These are phyloP conservation scores for Penicillium vulpinum DNA, from an alignment of 2,329 filamentous ascomycete genomes.

Conservation along the genomic window DNA sequence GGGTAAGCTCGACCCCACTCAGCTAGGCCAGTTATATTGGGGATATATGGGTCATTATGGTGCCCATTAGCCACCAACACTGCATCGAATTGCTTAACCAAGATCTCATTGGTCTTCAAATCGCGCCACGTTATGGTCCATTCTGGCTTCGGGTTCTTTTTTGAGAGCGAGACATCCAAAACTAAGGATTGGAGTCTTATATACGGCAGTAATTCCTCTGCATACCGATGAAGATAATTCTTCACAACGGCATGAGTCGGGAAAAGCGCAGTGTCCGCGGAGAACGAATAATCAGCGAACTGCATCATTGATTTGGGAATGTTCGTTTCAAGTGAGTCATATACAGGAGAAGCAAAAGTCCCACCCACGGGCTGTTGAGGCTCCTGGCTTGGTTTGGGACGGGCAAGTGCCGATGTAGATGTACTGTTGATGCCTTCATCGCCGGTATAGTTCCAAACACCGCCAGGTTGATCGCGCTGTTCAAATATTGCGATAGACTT, in stretches of 20 bases:
- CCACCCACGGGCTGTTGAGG: constrained; percentile 3
- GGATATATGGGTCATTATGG: constrained; percentile 12
- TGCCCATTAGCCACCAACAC: constrained; percentile 14
- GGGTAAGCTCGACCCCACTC: constrained; percentile 6
- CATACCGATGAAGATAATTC: constrained; percentile 12
- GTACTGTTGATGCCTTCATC: neutral
- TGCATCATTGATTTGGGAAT: constrained; percentile 14
- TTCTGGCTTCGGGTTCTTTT: neutral
- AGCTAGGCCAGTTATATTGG: constrained; percentile 1
- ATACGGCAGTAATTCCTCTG: constrained; percentile 3
- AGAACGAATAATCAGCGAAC: constrained; percentile 8
- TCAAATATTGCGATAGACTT: constrained; percentile 6
- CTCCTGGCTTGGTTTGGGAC: neutral
- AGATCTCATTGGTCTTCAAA: neutral
- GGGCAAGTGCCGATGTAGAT: neutral
- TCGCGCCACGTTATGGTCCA: constrained; percentile 10
- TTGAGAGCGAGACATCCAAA: neutral
- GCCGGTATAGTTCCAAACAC: constrained; percentile 14
- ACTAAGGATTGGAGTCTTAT: constrained; percentile 6
- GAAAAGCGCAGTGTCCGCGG: neutral
- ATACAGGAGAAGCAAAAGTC: constrained; percentile 11
- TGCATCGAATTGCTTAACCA: constrained; percentile 2
- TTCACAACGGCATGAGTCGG: constrained; percentile 6
- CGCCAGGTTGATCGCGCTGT: constrained; percentile 7
- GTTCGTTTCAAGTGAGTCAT: constrained; percentile 13